Conservation (phyloP, 2,329 filamentous ascomycete species). For the Xylogone sp. region DNA sequence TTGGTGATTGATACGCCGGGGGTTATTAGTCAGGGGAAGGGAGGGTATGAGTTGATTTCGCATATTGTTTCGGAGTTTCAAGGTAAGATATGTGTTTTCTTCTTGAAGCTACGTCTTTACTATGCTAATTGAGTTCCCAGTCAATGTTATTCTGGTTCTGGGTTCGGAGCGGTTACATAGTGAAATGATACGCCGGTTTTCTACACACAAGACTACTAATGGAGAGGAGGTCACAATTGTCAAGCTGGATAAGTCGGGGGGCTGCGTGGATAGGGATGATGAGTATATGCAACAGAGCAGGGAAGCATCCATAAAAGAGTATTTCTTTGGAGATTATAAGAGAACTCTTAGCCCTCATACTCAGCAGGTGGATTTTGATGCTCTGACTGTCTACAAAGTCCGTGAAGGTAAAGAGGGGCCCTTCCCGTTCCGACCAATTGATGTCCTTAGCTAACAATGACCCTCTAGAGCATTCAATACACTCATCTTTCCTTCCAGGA, state of each 20-base stretch:
- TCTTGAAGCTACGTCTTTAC: neutral
- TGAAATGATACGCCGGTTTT: slow-evolving; percentile 69
- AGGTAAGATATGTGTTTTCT: slow-evolving; percentile 45
- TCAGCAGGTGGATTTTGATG: slow-evolving; percentile 75
- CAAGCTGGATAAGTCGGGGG: slow-evolving; percentile 78
- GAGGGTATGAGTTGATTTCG: slow-evolving; percentile 70
- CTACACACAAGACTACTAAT: slow-evolving; percentile 46
- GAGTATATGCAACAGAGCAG: slow-evolving; percentile 68
- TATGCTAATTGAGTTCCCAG: slow-evolving; percentile 28
- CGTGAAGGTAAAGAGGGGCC: slow-evolving; percentile 49
- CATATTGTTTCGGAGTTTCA: slow-evolving; percentile 72
- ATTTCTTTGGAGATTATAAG: slow-evolving; percentile 84
- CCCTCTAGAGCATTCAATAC: slow-evolving; percentile 17
- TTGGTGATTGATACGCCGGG: slow-evolving; percentile 84
- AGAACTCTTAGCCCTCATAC: slow-evolving; percentile 82
- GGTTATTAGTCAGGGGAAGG: slow-evolving; percentile 60
- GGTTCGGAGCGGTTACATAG: slow-evolving; percentile 74
- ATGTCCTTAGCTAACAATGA: slow-evolving; percentile 2
- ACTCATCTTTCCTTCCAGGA: slow-evolving; percentile 28
- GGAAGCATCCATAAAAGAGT: slow-evolving; percentile 78
- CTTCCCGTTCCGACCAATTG: slow-evolving; percentile 27
- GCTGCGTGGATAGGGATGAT: slow-evolving; percentile 74
- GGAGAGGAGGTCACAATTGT: slow-evolving; percentile 73
- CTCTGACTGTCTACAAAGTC: slow-evolving; percentile 69
- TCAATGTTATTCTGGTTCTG: slow-evolving; percentile 78